Conservation (phyloP, 371 early-diverging fungal genomes). For the Mucor indicus region DNA sequence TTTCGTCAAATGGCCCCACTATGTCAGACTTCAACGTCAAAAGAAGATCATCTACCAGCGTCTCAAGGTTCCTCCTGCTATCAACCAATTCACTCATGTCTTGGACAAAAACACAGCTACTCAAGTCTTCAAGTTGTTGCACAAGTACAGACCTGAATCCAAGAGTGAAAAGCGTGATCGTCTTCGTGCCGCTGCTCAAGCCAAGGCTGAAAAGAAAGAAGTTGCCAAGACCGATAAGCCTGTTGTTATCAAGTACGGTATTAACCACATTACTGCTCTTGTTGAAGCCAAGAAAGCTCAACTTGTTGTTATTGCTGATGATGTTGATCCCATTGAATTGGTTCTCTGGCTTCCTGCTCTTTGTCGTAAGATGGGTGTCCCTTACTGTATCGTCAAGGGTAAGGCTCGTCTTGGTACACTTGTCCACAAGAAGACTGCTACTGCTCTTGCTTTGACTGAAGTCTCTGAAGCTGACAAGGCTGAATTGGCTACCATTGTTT, state of each 20-base stretch:
- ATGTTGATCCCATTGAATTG: slow-evolving; percentile 99
- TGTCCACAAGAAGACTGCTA: slow-evolving; percentile 99
- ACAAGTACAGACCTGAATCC: slow-evolving; percentile 99
- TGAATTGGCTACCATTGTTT: slow-evolving; percentile 83
- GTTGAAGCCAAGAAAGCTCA: slow-evolving; percentile 98
- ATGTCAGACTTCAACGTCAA: slow-evolving; percentile 97
- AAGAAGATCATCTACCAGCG: slow-evolving; percentile 95
- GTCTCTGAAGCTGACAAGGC: slow-evolving; percentile 96
- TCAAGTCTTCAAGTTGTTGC: slow-evolving; percentile 92
- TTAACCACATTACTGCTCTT: slow-evolving; percentile 98
- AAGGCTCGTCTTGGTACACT: slow-evolving; percentile 97
- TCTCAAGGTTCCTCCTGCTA: slow-evolving; percentile 99
- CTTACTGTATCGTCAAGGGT: slow-evolving; percentile 98
- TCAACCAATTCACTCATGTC: slow-evolving; percentile 99
- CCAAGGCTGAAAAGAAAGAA: slow-evolving; percentile 87
- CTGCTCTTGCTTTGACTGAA: slow-evolving; percentile 94
- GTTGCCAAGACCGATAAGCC: slow-evolving; percentile 93
- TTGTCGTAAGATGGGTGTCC: slow-evolving; percentile 99
- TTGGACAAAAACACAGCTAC: slow-evolving; percentile 97
- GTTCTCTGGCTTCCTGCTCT: slow-evolving; percentile 99
- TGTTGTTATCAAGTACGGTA: slow-evolving; percentile 95
- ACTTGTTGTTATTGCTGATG: slow-evolving; percentile 98
- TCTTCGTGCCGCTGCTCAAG: slow-evolving; percentile 78
- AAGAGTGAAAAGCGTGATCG: slow-evolving; percentile 95
- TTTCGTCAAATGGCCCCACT: slow-evolving; percentile 97